Evolutionary conservation across 2,329 filamentous ascomycete genomes (phyloP).

Genomic region (Xylariaceae sp.): DNA sequence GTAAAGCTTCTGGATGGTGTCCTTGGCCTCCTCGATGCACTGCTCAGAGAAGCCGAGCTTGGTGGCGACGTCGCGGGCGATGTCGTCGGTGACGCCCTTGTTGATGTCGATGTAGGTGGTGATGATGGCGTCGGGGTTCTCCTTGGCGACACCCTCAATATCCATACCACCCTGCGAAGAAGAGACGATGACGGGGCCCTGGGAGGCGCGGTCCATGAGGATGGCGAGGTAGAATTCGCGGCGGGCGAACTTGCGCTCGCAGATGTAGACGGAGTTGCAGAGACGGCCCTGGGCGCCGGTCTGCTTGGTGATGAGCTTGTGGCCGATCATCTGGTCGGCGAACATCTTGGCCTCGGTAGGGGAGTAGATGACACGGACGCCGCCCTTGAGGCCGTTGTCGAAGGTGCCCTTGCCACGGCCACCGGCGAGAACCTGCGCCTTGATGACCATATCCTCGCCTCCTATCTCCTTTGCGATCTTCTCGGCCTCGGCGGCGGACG

Average conservation of each 20-base stretch:
- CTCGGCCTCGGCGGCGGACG: slow-evolving; percentile 83
- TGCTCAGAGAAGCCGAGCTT: slow-evolving; percentile 97
- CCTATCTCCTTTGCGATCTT: slow-evolving; percentile 85
- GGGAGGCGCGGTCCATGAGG: slow-evolving; percentile 92
- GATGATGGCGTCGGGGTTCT: slow-evolving; percentile 91
- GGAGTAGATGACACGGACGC: slow-evolving; percentile 98
- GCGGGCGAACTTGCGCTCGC: slow-evolving; percentile 98
- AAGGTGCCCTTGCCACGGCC: slow-evolving; percentile 97
- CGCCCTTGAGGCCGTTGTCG: slow-evolving; percentile 97
- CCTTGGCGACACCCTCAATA: slow-evolving; percentile 97
- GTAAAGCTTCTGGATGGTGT: slow-evolving; percentile 98
- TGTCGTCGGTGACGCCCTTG: slow-evolving; percentile 89
- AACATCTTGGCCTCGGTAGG: slow-evolving; percentile 96
- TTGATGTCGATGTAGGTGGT: slow-evolving; percentile 95
- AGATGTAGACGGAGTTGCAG: slow-evolving; percentile 98
- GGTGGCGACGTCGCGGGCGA: slow-evolving; percentile 83
- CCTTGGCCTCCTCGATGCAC: slow-evolving; percentile 92
- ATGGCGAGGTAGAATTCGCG: slow-evolving; percentile 99
- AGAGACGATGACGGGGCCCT: slow-evolving; percentile 92
- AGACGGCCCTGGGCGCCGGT: slow-evolving; percentile 89
- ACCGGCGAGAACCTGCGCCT: slow-evolving; percentile 97
- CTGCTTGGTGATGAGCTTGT: slow-evolving; percentile 99
- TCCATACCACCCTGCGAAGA: slow-evolving; percentile 99
- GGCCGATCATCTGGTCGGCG: slow-evolving; percentile 98
- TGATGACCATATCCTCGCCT: slow-evolving; percentile 98